Evolutionary conservation across 371 early-diverging fungal genomes (phyloP), one percentile per base, ranked within the genome.

Genomic region (Modicella reniformis): DNA sequence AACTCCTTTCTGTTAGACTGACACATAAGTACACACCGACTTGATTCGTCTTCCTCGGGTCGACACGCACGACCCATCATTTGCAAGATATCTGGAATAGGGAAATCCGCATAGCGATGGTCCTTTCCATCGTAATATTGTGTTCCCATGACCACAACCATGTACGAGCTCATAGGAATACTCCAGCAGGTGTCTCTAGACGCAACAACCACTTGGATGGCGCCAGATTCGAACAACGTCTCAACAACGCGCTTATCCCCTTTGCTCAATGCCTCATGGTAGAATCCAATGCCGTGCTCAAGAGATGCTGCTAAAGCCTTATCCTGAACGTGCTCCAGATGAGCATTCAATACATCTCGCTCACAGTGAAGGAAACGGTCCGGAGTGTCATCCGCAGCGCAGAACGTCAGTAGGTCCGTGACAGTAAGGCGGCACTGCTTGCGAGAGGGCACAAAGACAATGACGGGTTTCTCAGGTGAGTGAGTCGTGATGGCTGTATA

Each of bases 91-190:
- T 97, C 97, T 3, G 96, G 91, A 37, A 97, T 91, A 19, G 95
- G 89, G 72, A 96, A 98, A 72, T 98, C 99, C 0, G 89, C 91
- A 84, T 98, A 97, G 10, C 96, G 90, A 80, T 97, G 97, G 75
- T 94, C 95, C 80, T 93, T 91, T 40, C 96, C 98, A 64, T 93
- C 88, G 83, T 90, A 98, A 81, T 91, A 93, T 82, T 97, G 96
- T 2, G 98, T 94, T 25, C 99, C 99, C 97, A 97, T 97, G 21
- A 98, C 85, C 4, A 98, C 88, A 8, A 96, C 97, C 72, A 95
- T 86, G 65, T 92, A 91, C 28, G 93, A 86, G 55, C 84, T 86
- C 70, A 97, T 76, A 40, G 88, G 86, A 71, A 98, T 81, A 12
- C 91, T 91, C 97, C 98, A 97, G 82, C 94, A 94, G 0, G 94